phyloP scores from a whole-genome alignment of 345 rosid species.

The Punica granatum region DNA sequence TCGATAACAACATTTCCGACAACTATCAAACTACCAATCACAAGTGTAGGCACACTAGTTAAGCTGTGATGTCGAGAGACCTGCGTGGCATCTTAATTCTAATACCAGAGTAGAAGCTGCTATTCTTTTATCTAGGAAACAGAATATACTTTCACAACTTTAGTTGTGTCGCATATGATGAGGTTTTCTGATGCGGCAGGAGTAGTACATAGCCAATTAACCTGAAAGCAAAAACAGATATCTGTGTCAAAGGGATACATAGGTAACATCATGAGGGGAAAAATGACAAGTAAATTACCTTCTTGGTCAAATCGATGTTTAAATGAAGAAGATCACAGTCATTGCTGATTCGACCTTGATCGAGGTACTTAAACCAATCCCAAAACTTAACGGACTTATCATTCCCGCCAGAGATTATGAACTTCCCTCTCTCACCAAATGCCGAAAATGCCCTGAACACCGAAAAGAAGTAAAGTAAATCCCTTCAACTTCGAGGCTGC shows the following conservation, averaged over 20 bases:
- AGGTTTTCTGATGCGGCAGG: conserved; percentile 74
- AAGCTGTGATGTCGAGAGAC: background rate
- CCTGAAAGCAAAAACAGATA: conserved; percentile 27
- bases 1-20: no score
- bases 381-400: conserved; percentile 78
- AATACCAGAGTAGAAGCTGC: background rate
- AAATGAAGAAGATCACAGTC: conserved; percentile 33
- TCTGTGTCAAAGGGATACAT: background rate
- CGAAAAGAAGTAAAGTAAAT: background rate
- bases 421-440: conserved; percentile 70
- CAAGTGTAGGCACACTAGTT: no score
- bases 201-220: conserved; percentile 91
- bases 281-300: conserved; percentile 29
- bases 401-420: conserved; percentile 76
- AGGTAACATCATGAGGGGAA: background rate
- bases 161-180: conserved; percentile 81
- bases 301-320: conserved; percentile 53
- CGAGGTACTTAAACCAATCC: conserved; percentile 50
- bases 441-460: conserved; percentile 42
- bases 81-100: background rate
- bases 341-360: conserved; percentile 23
- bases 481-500: background rate
- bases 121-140: conserved; percentile 8
- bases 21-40: no score
- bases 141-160: conserved; percentile 72